Percentiles rank a stretch among this genome's conserved stretches.
Conservation (phyloP, 345 rosid genomes). For the Eucalyptus erythrocorys region DNA sequence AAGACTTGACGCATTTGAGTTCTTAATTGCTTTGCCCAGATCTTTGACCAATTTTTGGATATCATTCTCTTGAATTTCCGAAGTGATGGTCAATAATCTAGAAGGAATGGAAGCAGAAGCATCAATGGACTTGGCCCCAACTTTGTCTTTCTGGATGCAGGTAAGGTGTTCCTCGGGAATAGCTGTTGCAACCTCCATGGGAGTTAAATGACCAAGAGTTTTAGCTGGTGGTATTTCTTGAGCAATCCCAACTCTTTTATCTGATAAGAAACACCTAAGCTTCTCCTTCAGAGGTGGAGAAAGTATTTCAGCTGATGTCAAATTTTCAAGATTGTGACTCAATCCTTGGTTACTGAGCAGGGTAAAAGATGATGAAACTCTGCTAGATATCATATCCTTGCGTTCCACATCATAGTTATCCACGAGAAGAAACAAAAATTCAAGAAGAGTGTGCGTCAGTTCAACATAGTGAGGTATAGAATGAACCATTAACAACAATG, state of each 20-base stretch:
- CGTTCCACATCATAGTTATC: conserved; percentile 52
- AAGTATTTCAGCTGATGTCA: conserved; percentile 23
- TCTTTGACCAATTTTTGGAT: conserved; percentile 10
- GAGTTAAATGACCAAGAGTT: not conserved
- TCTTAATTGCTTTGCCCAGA: conserved; percentile 8
- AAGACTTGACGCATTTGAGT: conserved; percentile 10
- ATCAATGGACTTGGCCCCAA: not conserved
- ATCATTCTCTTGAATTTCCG: not conserved
- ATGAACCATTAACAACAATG: conserved; percentile 57
- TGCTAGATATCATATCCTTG: conserved; percentile 20
- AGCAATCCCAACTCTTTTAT: conserved; percentile 6
- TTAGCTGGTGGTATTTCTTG: conserved; percentile 1
- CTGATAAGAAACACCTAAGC: conserved; percentile 29
- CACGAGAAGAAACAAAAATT: conserved; percentile 56
- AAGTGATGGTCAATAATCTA: not conserved
- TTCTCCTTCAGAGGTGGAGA: conserved; percentile 40
- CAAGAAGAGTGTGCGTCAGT: conserved; percentile 60
- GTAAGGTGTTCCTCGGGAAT: not conserved
- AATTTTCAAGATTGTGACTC: conserved; percentile 31
- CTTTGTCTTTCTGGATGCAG: not conserved
- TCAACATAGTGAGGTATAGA: conserved; percentile 57
- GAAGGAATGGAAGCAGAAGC: not conserved
- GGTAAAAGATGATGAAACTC: conserved; percentile 49
- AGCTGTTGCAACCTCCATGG: not conserved
- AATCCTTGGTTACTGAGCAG: conserved; percentile 55